Conservation (phyloP, 768 basidiomycete species). For the Mycena albidolilacea region DNA sequence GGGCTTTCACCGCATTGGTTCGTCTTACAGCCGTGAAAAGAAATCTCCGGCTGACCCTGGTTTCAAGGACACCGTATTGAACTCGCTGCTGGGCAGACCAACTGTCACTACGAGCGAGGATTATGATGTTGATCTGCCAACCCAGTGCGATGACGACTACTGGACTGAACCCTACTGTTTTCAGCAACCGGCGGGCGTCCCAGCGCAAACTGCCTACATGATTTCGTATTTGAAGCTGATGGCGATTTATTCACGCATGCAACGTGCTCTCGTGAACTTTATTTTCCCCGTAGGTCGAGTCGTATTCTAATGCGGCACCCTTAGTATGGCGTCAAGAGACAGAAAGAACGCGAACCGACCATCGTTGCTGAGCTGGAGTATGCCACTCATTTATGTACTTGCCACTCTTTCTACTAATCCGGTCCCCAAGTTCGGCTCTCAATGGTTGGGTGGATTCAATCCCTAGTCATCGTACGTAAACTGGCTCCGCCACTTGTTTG, state of each 20-base stretch:
- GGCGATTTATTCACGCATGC: slow-evolving; percentile 12
- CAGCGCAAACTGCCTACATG: slow-evolving; percentile 1
- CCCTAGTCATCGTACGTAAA: slow-evolving; percentile 57
- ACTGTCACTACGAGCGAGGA: slow-evolving; percentile 16
- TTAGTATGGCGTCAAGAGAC: slow-evolving; percentile 24
- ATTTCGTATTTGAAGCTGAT: slow-evolving; percentile 25
- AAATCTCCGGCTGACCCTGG: background rate
- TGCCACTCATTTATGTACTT: background rate
- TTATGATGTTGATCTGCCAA: slow-evolving; percentile 26
- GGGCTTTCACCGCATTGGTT: slow-evolving; percentile 16
- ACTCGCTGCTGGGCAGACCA: slow-evolving; percentile 19
- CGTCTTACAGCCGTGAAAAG: background rate
- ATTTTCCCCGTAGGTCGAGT: background rate
- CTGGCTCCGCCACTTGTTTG: too few species aligned
- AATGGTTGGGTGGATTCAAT: slow-evolving; percentile 74
- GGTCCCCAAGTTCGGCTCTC: slow-evolving; percentile 55
- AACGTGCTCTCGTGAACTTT: slow-evolving; percentile 18
- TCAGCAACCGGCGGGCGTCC: slow-evolving; percentile 17
- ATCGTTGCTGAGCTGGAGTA: slow-evolving; percentile 33
- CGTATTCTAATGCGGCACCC: background rate
- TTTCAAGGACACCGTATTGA: slow-evolving; percentile 22
- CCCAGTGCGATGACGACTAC: slow-evolving; percentile 28
- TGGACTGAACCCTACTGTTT: slow-evolving; percentile 19
- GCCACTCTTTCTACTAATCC: slow-evolving; percentile 32
- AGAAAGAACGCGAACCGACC: slow-evolving; percentile 1